A percentile compares a stretch with the other conserved stretches of the same genome.
These are phyloP conservation scores for Cyclotella cryptica DNA, from an alignment of 108 stramenopile species.

Conservation along the genomic window DNA sequence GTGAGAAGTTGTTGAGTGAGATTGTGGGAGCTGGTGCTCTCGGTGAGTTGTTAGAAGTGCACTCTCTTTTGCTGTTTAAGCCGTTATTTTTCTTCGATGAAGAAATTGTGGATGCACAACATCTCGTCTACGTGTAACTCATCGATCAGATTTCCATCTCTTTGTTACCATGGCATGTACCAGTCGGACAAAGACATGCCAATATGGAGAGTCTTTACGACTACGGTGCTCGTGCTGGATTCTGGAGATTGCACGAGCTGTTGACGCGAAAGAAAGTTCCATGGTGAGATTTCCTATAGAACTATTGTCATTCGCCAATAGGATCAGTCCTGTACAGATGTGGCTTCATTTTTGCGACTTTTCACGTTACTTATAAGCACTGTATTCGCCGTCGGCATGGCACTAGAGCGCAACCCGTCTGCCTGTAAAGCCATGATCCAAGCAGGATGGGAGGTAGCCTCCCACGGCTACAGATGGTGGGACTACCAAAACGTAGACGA, in stretches of 20 bases:
- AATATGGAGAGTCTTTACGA: slow-evolving; percentile 96
- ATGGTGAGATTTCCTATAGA: slow-evolving; percentile 12
- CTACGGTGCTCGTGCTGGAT: slow-evolving; percentile 92
- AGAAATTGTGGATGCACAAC: too few relatives aligned
- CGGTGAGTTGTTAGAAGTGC: slow-evolving; percentile 46
- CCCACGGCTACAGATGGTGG: slow-evolving; percentile 94
- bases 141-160: too few relatives aligned
- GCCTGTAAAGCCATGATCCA: slow-evolving; percentile 82
- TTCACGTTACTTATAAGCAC: slow-evolving; percentile 47
- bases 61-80: neutral
- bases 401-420: slow-evolving; percentile 84
- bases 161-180: neutral
- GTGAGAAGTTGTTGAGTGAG: slow-evolving; percentile 87
- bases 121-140: too few relatives aligned
- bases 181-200: slow-evolving; percentile 60
- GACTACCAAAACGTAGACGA: slow-evolving; percentile 92
- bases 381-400: slow-evolving; percentile 97
- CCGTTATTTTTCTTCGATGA: neutral
- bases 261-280: slow-evolving; percentile 80
- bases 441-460: slow-evolving; percentile 91
- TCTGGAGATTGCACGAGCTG: slow-evolving; percentile 92
- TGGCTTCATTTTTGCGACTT: neutral
- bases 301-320: neutral
- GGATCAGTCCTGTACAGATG: neutral
- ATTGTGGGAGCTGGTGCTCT: slow-evolving; percentile 79